Base-by-base conservation (phyloP, 2,329 filamentous ascomycete genomes). In the Diaporthe destruens region DNA sequence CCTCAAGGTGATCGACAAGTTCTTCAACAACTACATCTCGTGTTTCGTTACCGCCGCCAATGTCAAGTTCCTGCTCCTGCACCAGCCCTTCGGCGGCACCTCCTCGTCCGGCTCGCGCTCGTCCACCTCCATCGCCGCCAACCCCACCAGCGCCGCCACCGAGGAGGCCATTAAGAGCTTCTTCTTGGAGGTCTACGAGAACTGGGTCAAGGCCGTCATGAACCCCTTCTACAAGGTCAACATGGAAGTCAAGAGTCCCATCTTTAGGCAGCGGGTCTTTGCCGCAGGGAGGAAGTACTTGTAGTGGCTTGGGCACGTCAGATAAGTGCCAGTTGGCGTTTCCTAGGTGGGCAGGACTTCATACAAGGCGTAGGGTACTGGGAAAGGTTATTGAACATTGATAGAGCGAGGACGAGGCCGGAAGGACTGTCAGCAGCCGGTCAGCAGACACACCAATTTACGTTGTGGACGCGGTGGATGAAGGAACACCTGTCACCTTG, bases 191-290 rank as follows among this genome's bases (percentile, higher is more conserved):
- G 93, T 98, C 16, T 98, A 98, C 84, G 96, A 99, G 84, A 94
- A 92, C 77, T 99, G 96, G 92, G 90, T 98, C 76, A 99, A 99
- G 87, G 94, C 95, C 16, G 91, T 95, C 72, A 98, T 99, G 96
- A 98, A 91, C 80, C 96, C 96, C 0, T 99, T 99, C 82, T 98
- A 98, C 85, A 88, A 89, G 69, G 90, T 92, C 71, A 96, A 97
- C 76, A 93, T 93, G 87, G 92, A 94, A 77, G 91, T 99, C 68
- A 91, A 88, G 80, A 98, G 95, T 82, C 93, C 94, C 0, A 89
- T 98, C 1, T 99, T 99, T 81, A 88, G 94, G 76, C 86, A 89
- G 71, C 90, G 93, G 79, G 95, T 99, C 25, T 91, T 90, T 1
- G 94, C 94, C 2, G 96, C 96, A 0, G 96, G 95, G 76, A 94